Evolutionary conservation across 2,329 filamentous ascomycete species (phyloP).

Genomic region (Triangularia verruculosa): DNA sequence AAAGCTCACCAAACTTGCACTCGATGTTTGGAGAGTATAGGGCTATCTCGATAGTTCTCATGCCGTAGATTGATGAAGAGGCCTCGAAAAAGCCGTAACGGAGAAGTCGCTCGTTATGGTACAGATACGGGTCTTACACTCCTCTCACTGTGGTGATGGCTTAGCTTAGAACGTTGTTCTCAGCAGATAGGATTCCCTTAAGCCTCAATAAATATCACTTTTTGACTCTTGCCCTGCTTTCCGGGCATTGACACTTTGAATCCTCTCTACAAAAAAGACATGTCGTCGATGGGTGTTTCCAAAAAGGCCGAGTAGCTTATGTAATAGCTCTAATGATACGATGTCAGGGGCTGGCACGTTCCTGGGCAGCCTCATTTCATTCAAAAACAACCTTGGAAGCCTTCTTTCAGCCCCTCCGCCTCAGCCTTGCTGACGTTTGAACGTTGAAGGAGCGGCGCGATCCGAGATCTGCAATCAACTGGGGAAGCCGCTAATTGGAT

Average conservation of each 20-base stretch:
- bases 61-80: slow-evolving; percentile 56
- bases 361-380: not conserved
- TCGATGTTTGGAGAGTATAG: slow-evolving; percentile 52
- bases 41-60: slow-evolving; percentile 55
- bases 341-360: not conserved
- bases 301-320: not conserved
- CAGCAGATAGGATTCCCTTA: not conserved
- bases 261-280: not conserved
- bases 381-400: not conserved
- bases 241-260: not conserved
- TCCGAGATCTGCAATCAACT: not conserved
- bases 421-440: not conserved
- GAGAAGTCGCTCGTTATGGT: slow-evolving; percentile 53
- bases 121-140: slow-evolving; percentile 66
- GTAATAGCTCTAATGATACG: slow-evolving; percentile 1
- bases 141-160: not conserved
- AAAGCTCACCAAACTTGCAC: slow-evolving; percentile 52
- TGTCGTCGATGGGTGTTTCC: not conserved
- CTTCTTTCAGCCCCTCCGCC: slow-evolving; percentile 3
- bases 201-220: not conserved
- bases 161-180: not conserved
- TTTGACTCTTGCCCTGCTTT: not conserved
- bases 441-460: not conserved
- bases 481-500: not conserved
- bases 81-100: slow-evolving; percentile 61